phyloP scores from a whole-genome alignment of 1,139 yeast genomes.

The Pichia sp. region DNA sequence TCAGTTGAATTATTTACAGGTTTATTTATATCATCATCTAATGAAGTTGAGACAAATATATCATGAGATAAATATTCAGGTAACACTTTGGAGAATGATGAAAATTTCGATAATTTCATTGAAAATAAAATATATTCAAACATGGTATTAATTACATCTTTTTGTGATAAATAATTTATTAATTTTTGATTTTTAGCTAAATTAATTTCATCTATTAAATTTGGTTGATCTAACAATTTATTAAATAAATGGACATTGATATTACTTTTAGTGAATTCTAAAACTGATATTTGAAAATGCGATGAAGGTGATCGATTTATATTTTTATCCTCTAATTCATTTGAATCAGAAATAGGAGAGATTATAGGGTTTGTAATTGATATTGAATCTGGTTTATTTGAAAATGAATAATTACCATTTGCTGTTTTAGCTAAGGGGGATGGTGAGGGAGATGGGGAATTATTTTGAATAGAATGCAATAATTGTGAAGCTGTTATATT shows the following conservation, averaged over 20 bases:
- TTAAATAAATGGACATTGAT: slow-evolving; percentile 38
- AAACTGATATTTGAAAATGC: background rate
- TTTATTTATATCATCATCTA: background rate
- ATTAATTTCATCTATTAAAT: slow-evolving; percentile 69
- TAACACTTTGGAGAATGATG: slow-evolving; percentile 4
- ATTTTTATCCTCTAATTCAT: background rate
- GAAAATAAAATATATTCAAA: slow-evolving; percentile 55
- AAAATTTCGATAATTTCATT: slow-evolving; percentile 13
- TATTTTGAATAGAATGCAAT: slow-evolving; percentile 29
- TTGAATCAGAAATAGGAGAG: background rate
- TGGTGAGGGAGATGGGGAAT: slow-evolving; percentile 14
- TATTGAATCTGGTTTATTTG: background rate
- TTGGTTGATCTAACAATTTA: slow-evolving; percentile 78
- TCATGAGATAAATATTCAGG: slow-evolving; percentile 14
- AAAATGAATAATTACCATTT: background rate
- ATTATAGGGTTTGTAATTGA: background rate
- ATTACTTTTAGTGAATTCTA: slow-evolving; percentile 7
- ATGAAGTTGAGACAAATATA: slow-evolving; percentile 4
- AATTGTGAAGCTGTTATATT: slow-evolving; percentile 29
- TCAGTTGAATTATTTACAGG: slow-evolving; percentile 7
- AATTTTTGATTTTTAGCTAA: slow-evolving; percentile 76
- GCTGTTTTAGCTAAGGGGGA: slow-evolving; percentile 8
- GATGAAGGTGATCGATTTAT: background rate
- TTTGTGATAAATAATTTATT: slow-evolving; percentile 70
- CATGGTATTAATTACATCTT: slow-evolving; percentile 56